phyloP scores from a whole-genome alignment of 75 land plant species.

The Picea glauca region DNA sequence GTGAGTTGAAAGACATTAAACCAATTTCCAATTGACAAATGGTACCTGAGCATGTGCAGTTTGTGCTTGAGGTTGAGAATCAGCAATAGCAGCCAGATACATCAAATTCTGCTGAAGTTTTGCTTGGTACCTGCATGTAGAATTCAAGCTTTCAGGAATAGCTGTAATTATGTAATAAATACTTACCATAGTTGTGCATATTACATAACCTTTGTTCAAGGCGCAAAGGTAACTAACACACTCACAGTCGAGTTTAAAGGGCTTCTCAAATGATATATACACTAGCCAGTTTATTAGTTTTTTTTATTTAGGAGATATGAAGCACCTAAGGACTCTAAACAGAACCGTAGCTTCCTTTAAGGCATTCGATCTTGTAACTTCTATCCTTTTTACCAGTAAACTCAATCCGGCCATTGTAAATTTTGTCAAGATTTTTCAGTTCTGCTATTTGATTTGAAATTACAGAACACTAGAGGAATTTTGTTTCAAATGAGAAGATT shows the following conservation, averaged over 20 bases:
- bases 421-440: background rate
- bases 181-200: background rate
- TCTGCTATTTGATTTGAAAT: background rate
- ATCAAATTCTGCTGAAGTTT: constrained; percentile 87
- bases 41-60: constrained; percentile 64
- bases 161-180: background rate
- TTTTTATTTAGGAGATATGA: too few relatives aligned
- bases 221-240: background rate
- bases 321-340: background rate
- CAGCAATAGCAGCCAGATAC: constrained; percentile 92
- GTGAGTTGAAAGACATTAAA: background rate
- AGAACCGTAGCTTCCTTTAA: background rate
- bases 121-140: constrained; percentile 62
- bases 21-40: background rate
- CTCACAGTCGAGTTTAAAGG: background rate
- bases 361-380: background rate
- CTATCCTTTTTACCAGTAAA: background rate
- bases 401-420: background rate
- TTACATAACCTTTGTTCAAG: background rate
- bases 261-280: background rate
- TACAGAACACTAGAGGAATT: background rate
- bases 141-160: background rate
- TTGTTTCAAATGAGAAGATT: background rate
- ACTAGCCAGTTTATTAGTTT: too few relatives aligned
- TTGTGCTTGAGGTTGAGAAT: constrained; percentile 78